Evolutionary conservation across 129 eudicot species (phyloP).

Genomic region (Kitagawia praeruptora): DNA sequence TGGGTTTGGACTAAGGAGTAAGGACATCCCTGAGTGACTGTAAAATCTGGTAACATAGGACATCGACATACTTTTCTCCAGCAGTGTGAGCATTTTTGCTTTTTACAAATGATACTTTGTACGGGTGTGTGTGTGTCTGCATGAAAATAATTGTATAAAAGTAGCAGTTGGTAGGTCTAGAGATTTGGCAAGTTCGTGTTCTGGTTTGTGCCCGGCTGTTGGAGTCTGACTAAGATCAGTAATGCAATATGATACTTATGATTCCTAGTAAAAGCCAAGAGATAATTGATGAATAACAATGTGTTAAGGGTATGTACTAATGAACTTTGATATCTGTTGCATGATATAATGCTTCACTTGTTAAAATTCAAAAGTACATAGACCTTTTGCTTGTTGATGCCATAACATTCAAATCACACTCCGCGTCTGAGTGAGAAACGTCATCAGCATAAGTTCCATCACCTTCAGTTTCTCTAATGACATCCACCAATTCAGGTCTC

Average conservation of each 20-base stretch:
- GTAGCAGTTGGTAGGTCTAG: background rate
- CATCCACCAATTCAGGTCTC: constrained; percentile 9
- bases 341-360: no score
- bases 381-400: constrained; percentile 47
- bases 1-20: background rate
- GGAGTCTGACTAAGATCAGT: background rate
- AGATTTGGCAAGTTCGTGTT: no score
- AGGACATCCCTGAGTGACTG: background rate
- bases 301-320: background rate
- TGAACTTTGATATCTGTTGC: no score
- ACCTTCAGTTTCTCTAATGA: constrained; percentile 27
- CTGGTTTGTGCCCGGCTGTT: background rate
- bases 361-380: no score
- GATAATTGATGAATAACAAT: background rate
- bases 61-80: no score
- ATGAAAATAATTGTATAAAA: background rate
- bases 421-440: constrained; percentile 35
- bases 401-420: constrained; percentile 15
- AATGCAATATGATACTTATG: background rate
- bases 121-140: no score
- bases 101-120: no score
- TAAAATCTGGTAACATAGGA: no score
- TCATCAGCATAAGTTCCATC: constrained; percentile 30
- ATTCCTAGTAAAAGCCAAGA: background rate
- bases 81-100: no score